Percentiles rank a stretch among this genome's conserved stretches.
Conservation (phyloP, 1,284 basidiomycete genomes). For the Volvariella surrecta region DNA sequence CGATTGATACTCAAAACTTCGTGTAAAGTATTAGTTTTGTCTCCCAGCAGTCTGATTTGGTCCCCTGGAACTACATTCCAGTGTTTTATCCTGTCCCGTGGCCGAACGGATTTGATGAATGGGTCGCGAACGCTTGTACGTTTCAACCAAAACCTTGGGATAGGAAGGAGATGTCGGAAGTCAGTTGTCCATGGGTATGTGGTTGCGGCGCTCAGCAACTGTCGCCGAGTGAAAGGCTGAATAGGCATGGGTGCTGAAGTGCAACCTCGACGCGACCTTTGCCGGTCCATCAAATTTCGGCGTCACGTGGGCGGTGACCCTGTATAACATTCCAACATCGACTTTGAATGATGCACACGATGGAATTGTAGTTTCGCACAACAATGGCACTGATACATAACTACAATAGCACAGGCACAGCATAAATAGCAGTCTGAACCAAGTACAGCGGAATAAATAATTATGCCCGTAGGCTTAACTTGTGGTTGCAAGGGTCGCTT, state of each 20-base stretch:
- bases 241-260: background rate
- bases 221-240: conserved; percentile 27
- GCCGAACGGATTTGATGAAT: conserved; percentile 43
- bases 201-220: conserved; percentile 39
- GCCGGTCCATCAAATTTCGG: background rate
- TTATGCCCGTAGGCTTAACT: background rate
- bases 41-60: conserved; percentile 60
- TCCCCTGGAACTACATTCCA: conserved; percentile 87
- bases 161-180: conserved; percentile 53
- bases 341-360: no score
- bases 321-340: no score
- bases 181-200: conserved; percentile 49
- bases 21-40: conserved; percentile 46
- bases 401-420: no score
- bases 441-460: no score
- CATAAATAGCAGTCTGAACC: no score
- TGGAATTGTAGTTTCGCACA: no score
- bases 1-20: conserved; percentile 69
- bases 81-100: conserved; percentile 66
- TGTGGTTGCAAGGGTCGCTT: conserved; percentile 16
- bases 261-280: background rate
- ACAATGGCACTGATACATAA: no score
- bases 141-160: conserved; percentile 38
- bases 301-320: conserved; percentile 14
- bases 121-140: conserved; percentile 24